These are phyloP conservation scores for Fragaria iinumae DNA, from an alignment of 306 rosid genomes.

Conservation along the genomic window DNA sequence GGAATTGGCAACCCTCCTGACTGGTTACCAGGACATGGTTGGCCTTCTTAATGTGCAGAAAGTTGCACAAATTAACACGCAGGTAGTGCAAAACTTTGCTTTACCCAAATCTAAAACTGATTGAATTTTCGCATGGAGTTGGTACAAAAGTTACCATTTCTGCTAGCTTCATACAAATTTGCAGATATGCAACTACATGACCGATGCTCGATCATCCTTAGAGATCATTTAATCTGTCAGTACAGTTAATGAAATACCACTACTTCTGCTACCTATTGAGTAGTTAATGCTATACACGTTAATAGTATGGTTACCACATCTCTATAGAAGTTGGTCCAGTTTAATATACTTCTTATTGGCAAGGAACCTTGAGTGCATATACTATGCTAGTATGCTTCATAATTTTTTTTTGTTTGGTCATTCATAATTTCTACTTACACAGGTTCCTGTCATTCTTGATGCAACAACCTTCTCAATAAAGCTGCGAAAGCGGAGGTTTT, in stretches of 20 bases:
- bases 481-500: slow-evolving; percentile 68
- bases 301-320: neutral
- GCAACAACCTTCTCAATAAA: slow-evolving; percentile 75
- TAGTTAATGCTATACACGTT: neutral
- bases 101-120: neutral
- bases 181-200: slow-evolving; percentile 2
- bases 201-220: neutral
- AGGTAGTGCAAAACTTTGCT: slow-evolving; percentile 44
- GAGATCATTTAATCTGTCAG: neutral
- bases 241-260: neutral
- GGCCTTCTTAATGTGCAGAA: slow-evolving; percentile 77
- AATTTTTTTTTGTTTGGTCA: neutral
- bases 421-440: slow-evolving; percentile 14
- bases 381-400: neutral
- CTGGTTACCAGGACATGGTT: slow-evolving; percentile 92
- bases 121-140: neutral
- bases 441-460: slow-evolving; percentile 83
- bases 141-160: neutral
- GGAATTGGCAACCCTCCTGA: slow-evolving; percentile 82
- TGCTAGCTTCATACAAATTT: neutral
- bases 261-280: neutral
- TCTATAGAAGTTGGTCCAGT: neutral
- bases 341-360: neutral
- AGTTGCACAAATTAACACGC: slow-evolving; percentile 76
- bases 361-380: neutral